Percentiles rank a stretch among this genome's conserved stretches.
Evolutionary conservation across 2,329 filamentous ascomycete species (phyloP).

Genomic region (Paracamarosporium sp.): DNA sequence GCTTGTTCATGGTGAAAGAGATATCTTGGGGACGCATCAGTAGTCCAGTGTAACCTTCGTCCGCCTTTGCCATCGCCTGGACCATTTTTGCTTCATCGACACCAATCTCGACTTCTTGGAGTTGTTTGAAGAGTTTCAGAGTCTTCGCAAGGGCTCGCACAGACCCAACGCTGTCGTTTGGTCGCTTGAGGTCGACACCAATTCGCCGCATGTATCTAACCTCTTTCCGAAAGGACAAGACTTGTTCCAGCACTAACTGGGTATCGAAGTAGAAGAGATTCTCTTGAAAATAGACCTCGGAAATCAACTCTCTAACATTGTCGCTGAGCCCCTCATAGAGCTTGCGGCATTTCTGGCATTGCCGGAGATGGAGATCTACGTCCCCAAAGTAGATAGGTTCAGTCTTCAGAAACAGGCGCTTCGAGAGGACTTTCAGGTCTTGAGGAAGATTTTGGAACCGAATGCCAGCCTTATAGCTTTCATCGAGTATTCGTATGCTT

Average conservation of each 20-base stretch:
- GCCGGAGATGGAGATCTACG: neutral
- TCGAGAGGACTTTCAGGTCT: neutral
- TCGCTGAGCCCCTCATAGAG: neutral
- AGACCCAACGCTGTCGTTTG: neutral
- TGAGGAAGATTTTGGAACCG: neutral
- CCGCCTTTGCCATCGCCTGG: neutral
- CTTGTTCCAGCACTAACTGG: neutral
- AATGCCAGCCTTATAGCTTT: neutral
- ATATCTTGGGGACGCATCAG: conserved; percentile 14
- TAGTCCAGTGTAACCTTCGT: neutral
- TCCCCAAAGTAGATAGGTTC: neutral
- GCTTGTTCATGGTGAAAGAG: conserved; percentile 10
- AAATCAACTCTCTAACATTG: neutral
- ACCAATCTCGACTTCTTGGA: conserved; percentile 29
- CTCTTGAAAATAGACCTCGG: neutral
- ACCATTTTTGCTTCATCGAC: conserved; percentile 25
- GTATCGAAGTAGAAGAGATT: neutral
- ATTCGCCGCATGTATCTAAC: neutral
- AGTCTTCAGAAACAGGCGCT: neutral
- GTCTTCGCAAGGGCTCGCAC: neutral
- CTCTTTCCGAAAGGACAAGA: neutral
- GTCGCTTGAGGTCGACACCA: neutral
- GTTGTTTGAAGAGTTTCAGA: neutral
- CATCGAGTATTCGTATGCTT: neutral
- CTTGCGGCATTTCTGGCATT: neutral